Base-by-base conservation (phyloP, 305 asterid species). In the Striga hermonthica region DNA sequence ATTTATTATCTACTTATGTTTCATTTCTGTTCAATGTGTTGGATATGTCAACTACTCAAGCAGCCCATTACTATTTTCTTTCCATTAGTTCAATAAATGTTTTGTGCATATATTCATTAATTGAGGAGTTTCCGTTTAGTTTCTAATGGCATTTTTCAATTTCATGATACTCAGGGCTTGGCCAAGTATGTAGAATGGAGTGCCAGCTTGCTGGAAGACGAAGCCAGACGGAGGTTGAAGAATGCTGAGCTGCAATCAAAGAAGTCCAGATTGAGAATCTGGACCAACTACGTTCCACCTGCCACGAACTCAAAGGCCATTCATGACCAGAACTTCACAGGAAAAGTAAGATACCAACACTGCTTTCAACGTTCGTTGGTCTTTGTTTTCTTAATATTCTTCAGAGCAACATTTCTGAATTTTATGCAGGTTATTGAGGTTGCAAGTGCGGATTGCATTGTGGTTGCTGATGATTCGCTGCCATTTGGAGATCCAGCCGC, bases 181-280 rank as follows among this genome's bases (percentile, higher is more conserved):
- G 98, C 97, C 12, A 94, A 87, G 72, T 91, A 91, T 63, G 95
- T 94, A 55, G 98, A 91, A 22, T 91, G 99, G 99, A 94, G 99
- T 69, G 96, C 99, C 59, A 82, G 84, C 70, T 64, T 80, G 66
- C 76, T 94, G 67, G 99, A 94, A 77, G 96, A 84, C 65, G 99
- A 91, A 52, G 90, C 66, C 64, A 84, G 82, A 72, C 73, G 88
- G 65, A 82, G 38, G 84, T 71, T 91, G 81, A 94, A 91, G 73
- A 82, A 22, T 74, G 88, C 89, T 10, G 99, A 94, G 74, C 97
- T 94, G 78, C 91, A 85, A 69, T 90, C 94, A 44, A 94, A 94
- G 78, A 94, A 88, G 82, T 13, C 80, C 9, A 83, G 95, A 34
- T 63, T 94, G 57, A 84, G 82, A 78, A 79, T 81, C 70, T 91